Percentiles rank a stretch among this genome's conserved stretches.
These are phyloP conservation scores for Acmispon strigosus DNA, from an alignment of 306 rosid genomes.

Conservation along the genomic window DNA sequence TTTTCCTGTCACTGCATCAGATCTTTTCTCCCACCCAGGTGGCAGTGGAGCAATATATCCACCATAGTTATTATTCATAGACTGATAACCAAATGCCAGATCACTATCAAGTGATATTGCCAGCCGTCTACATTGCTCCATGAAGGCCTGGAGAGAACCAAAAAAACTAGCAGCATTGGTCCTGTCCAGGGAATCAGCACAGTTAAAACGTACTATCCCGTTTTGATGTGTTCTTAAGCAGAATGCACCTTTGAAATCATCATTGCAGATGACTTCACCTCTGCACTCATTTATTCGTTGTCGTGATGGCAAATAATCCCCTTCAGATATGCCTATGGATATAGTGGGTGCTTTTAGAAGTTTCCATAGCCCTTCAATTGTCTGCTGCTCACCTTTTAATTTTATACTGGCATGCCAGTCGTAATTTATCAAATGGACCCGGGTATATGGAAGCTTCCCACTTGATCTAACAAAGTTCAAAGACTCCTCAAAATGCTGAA, in stretches of 20 bases:
- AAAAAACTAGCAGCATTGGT: constrained; percentile 99
- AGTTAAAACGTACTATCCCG: constrained; percentile 89
- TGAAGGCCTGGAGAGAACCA: constrained; percentile 90
- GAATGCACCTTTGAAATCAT: constrained; percentile 77
- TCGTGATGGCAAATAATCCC: constrained; percentile 88
- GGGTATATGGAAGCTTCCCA: constrained; percentile 67
- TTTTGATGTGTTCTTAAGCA: constrained; percentile 92
- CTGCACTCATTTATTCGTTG: constrained; percentile 71
- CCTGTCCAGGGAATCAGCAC: constrained; percentile 99
- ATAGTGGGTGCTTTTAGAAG: constrained; percentile 75
- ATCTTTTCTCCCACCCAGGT: constrained; percentile 98
- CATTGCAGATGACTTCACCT: constrained; percentile 74
- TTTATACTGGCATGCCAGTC: constrained; percentile 93
- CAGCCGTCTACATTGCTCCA: constrained; percentile 97
- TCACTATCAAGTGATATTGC: constrained; percentile 89
- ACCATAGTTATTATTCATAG: constrained; percentile 47
- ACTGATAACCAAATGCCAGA: constrained; percentile 59
- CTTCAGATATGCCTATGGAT: constrained; percentile 77
- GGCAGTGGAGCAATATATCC: constrained; percentile 93
- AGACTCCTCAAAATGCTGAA: constrained; percentile 90
- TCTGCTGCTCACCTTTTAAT: constrained; percentile 84
- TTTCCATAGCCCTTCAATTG: constrained; percentile 94
- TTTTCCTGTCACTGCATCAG: constrained; percentile 92
- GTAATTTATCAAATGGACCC: constrained; percentile 73
- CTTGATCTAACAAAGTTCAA: constrained; percentile 64